phyloP scores from a whole-genome alignment of 495 filamentous ascomycete genomes.

The Penicillium waksmanii region DNA sequence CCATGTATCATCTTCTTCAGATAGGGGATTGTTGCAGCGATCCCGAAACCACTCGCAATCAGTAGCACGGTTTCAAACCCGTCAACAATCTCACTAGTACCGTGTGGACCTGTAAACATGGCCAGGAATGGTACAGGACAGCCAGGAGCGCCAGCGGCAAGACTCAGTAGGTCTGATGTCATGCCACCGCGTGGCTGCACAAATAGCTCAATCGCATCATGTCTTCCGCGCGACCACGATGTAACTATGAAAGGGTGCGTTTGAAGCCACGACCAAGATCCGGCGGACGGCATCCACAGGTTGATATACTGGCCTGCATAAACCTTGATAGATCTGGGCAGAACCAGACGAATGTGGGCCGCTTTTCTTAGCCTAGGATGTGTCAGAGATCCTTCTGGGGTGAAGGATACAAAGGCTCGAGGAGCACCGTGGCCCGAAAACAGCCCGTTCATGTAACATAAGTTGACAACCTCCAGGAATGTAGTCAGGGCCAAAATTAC shows the following conservation, averaged over 20 bases:
- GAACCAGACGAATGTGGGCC: constrained; percentile 26
- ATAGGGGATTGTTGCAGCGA: constrained; percentile 30
- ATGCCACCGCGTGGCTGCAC: constrained; percentile 17
- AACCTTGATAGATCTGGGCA: constrained; percentile 29
- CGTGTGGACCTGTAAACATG: constrained; percentile 35
- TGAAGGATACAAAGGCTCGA: constrained; percentile 24
- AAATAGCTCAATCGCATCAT: constrained; percentile 31
- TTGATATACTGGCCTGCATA: constrained; percentile 43
- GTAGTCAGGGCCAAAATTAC: background rate
- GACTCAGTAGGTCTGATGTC: constrained; percentile 1
- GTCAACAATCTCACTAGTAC: constrained; percentile 19
- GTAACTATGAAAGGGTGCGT: constrained; percentile 42
- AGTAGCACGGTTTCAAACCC: constrained; percentile 34
- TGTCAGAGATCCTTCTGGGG: constrained; percentile 1
- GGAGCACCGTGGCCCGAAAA: constrained; percentile 23
- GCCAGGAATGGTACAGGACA: constrained; percentile 17
- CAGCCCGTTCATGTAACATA: constrained; percentile 31
- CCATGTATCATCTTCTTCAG: constrained; percentile 35
- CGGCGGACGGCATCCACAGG: constrained; percentile 37
- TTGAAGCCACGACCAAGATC: constrained; percentile 35
- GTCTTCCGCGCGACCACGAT: constrained; percentile 32
- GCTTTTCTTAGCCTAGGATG: background rate
- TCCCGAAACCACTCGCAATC: constrained; percentile 29
- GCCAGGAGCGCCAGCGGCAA: background rate
- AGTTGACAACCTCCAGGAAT: background rate